Evolutionary conservation across 225 moss, liverwort and hornwort species (phyloP).

Genomic region (Asterella californica): DNA sequence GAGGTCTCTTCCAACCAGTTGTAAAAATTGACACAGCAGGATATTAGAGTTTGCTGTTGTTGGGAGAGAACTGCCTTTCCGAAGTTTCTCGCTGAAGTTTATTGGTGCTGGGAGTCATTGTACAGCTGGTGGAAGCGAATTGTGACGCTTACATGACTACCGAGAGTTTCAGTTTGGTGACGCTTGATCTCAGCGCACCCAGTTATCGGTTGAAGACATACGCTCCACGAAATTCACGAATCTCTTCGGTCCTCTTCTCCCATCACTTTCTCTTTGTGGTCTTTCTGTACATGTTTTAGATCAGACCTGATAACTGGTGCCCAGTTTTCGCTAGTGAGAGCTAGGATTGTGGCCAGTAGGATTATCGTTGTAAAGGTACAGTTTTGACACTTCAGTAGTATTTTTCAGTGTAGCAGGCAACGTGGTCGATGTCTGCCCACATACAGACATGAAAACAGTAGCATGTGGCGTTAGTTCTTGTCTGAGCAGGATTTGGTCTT

Average conservation of each 20-base stretch:
- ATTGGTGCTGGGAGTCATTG: background rate
- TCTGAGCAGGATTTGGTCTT: no score
- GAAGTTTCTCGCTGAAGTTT: background rate
- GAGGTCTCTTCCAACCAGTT: background rate
- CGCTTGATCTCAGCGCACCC: background rate
- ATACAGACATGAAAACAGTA: no score
- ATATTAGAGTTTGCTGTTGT: background rate
- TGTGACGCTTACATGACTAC: background rate
- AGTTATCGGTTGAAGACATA: background rate
- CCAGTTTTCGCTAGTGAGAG: background rate
- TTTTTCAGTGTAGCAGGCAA: background rate
- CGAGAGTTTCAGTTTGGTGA: background rate
- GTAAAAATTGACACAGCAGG: constrained; percentile 1
- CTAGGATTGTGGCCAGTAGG: constrained; percentile 1
- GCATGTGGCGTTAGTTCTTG: no score
- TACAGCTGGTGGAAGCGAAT: background rate
- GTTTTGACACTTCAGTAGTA: constrained; percentile 8
- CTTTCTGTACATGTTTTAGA: constrained; percentile 9
- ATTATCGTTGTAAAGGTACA: constrained; percentile 4
- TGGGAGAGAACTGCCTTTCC: background rate
- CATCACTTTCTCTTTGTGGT: constrained; percentile 4
- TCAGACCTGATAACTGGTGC: background rate
- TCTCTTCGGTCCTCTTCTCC: background rate
- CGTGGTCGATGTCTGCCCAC: no score
- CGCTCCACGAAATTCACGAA: background rate